Base-by-base conservation (phyloP, 768 basidiomycete species). In the Lactarius sanguifluus region DNA sequence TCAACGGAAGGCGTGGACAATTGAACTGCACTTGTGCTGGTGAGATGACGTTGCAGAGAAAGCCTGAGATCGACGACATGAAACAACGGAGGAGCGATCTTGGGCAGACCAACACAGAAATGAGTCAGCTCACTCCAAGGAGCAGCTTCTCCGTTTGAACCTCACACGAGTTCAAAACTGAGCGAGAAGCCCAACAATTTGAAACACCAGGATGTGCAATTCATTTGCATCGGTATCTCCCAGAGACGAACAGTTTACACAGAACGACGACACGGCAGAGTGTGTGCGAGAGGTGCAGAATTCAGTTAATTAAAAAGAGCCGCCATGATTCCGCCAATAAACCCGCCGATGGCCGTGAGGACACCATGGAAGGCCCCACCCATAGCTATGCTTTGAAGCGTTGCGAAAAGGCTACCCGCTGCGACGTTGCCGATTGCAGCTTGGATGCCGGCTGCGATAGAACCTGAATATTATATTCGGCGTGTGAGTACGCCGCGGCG, bases 371-470 rank as follows among this genome's bases (percentile, higher is more conserved):
- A 5, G 47, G 52, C 64, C 64, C 56, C 74, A 70, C 56, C 56
- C 56, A 57, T 57, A 15, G 69, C 68, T 13, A 52, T 5, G 13
- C 50, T 52, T 15, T 52, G 50, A 3, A 52, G 23, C 1, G 61
- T 52, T 2, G 74, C 74, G 57, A 75, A 75, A 1, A 64, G 7
- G 3, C 69, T 70, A 6, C 74, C 74, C 3, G 66, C 72, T 0
- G 41, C 69, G 3, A 75, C 73, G 38, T 61, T 70, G 15, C 74
- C 74, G 18, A 75, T 71, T 15, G 62, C 57, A n/a, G 74, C 65
- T 50, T 75, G 74, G 18, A 68, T 70, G 2, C 69, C 67, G 6
- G 74, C 74, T 15, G 74, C 74, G 2, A 71, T 13, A 2, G 70
- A 66, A 18, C 74, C 74, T 74, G 38, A 12, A 50, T 25, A 15